A percentile compares a stretch with the other conserved stretches of the same genome.
These are phyloP conservation scores for Sporobolomyces phaffii DNA, from an alignment of 768 basidiomycete species.

Conservation along the genomic window DNA sequence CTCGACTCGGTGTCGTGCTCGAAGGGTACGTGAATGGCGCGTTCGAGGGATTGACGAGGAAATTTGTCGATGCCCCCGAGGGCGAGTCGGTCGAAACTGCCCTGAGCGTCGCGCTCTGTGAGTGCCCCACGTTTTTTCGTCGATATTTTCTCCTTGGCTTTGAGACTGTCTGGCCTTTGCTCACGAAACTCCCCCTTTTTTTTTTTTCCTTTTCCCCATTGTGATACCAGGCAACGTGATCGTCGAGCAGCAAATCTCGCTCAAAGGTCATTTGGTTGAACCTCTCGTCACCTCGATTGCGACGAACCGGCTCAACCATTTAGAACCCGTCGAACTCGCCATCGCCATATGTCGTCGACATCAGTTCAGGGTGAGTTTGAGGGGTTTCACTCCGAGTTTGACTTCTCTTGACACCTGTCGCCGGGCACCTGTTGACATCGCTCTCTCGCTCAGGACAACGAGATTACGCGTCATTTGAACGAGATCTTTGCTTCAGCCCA, in stretches of 20 bases:
- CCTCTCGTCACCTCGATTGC: conserved; percentile 25
- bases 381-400: too few species aligned
- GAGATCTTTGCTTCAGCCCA: conserved; percentile 26
- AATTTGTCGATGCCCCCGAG: conserved; percentile 20
- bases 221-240: too few species aligned
- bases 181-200: too few species aligned
- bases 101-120: conserved; percentile 1
- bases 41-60: conserved; percentile 9
- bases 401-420: too few species aligned
- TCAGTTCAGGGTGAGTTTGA: conserved; percentile 30
- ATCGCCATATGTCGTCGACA: conserved; percentile 7
- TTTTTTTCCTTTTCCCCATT: too few species aligned
- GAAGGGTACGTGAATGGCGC: conserved; percentile 4
- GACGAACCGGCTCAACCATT: conserved; percentile 13
- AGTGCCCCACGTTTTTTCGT: too few species aligned
- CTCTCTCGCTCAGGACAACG: conserved; percentile 24
- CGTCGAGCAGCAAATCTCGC: neutral
- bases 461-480: conserved; percentile 37
- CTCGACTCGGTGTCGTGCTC: neutral
- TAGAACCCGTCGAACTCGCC: conserved; percentile 12
- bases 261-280: conserved; percentile 22
- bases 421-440: too few species aligned
- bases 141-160: too few species aligned
- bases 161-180: neutral
- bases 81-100: conserved; percentile 5